Conservation (phyloP, 1,284 basidiomycete genomes). For the Termitomyces sp. region DNA sequence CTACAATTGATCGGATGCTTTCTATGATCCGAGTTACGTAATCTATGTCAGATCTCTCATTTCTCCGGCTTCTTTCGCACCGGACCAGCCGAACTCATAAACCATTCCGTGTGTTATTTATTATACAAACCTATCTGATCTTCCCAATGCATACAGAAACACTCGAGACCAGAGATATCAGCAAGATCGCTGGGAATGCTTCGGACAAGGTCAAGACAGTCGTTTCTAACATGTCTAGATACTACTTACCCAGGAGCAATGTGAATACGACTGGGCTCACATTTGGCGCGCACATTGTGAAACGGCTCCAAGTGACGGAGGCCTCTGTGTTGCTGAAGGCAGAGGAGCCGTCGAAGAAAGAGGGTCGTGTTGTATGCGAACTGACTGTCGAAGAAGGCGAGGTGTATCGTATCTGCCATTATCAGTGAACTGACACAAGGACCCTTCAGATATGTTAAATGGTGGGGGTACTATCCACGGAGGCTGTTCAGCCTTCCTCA, state of each 20-base stretch:
- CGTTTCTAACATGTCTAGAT: conserved; percentile 20
- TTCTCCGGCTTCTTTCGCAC: conserved; percentile 8
- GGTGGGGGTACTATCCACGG: conserved; percentile 41
- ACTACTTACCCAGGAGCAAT: conserved; percentile 16
- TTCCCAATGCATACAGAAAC: conserved; percentile 1
- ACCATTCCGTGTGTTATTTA: background rate
- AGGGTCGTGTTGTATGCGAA: conserved; percentile 45
- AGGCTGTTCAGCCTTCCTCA: conserved; percentile 44
- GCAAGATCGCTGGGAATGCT: conserved; percentile 40
- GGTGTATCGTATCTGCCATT: background rate
- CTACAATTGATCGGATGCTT: background rate
- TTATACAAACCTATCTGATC: background rate
- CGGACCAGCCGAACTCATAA: conserved; percentile 5
- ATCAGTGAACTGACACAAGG: background rate
- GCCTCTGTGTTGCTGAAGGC: conserved; percentile 37
- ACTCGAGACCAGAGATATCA: conserved; percentile 15
- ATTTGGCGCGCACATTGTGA: conserved; percentile 30
- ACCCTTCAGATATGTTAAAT: conserved; percentile 46
- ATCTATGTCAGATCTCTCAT: background rate
- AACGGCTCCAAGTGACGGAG: conserved; percentile 34
- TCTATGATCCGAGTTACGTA: background rate
- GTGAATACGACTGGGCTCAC: conserved; percentile 16
- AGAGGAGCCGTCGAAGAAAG: conserved; percentile 40
- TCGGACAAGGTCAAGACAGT: conserved; percentile 33
- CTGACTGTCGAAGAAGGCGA: conserved; percentile 42